Base-by-base conservation (phyloP, 345 rosid genomes). In the Rhodamnia argentea region DNA sequence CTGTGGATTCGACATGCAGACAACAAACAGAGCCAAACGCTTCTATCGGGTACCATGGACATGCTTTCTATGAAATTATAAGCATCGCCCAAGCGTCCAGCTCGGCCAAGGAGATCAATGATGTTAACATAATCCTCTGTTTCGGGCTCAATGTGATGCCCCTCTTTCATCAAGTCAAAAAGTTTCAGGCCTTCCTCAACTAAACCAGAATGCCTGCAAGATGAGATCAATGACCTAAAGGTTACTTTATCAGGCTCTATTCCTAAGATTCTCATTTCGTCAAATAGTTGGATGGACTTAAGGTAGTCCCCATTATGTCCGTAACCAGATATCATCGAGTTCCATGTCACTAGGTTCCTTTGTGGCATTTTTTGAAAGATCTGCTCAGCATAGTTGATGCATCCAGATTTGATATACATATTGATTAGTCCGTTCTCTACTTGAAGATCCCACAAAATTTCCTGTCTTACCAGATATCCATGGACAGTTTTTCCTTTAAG, bases 331-430 rank as follows among this genome's bases (percentile, higher is more conserved):
- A 96, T 95, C 95, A 96, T 94, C 15, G 92, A 88, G 86, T 96
- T 95, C 95, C 96, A 95, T 42, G 95, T 89, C 84, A 96, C 91
- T 86, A 94, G 82, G 87, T 91, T 93, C 87, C 89, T 95, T 52
- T 82, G 87, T 29, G 85, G 60, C 95, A 93, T 91, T 86, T 85
- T 89, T 82, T 83, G 85, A 88, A 96, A 94, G 84, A 96, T 90
- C 84, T 50, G 42, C 82, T 88, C 86, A 7, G 97, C 94, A 86
- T 93, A 94, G 86, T 89, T 92, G 44, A 90, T 64, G 76, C 87
- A 86, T 75, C 99, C 99, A n/a, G 96, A 95, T 88, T 96, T 96
- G 26, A 91, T 75, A 81, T 96, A 96, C 98, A 95, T 95, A 87
- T 96, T 98, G 86, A 96, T 93, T 88, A 96, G 89, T 56, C 95